Conservation (phyloP, 2,329 filamentous ascomycete genomes). For the Scorias spongiosa region DNA sequence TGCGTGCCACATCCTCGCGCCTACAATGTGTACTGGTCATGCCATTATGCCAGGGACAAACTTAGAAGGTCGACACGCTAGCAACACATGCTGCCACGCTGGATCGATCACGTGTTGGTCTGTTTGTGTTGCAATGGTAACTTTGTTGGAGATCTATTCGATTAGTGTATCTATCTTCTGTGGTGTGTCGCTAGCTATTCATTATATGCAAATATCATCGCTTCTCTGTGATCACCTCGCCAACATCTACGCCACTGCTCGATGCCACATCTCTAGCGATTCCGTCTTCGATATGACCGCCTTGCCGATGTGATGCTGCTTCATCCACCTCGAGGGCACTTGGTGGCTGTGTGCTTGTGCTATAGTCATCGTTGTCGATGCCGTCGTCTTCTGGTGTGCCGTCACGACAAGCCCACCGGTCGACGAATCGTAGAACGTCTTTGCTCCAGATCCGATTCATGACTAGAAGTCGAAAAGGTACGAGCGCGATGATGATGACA, state of each 20-base stretch:
- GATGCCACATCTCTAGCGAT: not conserved
- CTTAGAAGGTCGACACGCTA: too few species aligned
- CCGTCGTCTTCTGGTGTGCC: constrained; percentile 18
- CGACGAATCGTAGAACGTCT: constrained; percentile 40
- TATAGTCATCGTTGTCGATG: too few species aligned
- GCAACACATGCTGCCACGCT: too few species aligned
- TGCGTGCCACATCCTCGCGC: too few species aligned
- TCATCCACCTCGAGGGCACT: too few species aligned
- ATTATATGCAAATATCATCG: not conserved
- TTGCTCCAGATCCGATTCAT: constrained; percentile 47
- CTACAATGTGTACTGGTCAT: too few species aligned
- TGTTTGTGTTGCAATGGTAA: constrained; percentile 30
- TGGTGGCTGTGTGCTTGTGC: too few species aligned
- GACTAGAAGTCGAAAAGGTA: constrained; percentile 43
- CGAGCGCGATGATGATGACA: constrained; percentile 47
- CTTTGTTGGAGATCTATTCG: constrained; percentile 27
- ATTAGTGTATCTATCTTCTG: too few species aligned
- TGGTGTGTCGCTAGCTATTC: too few species aligned
- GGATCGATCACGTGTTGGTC: constrained; percentile 19
- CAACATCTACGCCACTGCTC: not conserved
- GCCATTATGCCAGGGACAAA: too few species aligned
- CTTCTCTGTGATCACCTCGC: not conserved
- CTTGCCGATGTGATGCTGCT: not conserved
- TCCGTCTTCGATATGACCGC: not conserved
- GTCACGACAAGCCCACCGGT: constrained; percentile 27